A percentile compares a stretch with the other conserved stretches of the same genome.
Evolutionary conservation across 441 rosid species (phyloP).

Genomic region (Pelargonium myrrhifolium): DNA sequence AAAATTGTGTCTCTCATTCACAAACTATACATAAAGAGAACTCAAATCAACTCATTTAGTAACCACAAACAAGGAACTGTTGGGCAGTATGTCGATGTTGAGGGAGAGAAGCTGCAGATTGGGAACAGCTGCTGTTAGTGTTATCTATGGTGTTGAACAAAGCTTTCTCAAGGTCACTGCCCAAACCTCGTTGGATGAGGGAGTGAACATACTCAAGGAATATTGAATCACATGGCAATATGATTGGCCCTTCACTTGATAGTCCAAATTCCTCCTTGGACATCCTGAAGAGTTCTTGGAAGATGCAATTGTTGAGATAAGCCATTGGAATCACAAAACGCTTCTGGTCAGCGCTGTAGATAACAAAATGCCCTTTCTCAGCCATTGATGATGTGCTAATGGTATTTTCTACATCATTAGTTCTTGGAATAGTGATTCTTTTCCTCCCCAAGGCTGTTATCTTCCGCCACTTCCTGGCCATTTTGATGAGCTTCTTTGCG

Average conservation of each 20-base stretch:
- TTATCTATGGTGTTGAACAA: slow-evolving; percentile 17
- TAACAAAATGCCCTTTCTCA: slow-evolving; percentile 34
- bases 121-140: neutral
- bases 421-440: too few species aligned
- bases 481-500: too few species aligned
- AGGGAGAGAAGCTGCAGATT: too few species aligned
- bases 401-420: neutral
- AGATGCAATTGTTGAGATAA: slow-evolving; percentile 23
- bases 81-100: too few species aligned
- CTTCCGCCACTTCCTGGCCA: too few species aligned
- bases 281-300: neutral
- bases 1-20: too few species aligned
- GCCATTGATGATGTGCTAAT: slow-evolving; percentile 1
- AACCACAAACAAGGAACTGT: too few species aligned
- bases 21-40: too few species aligned
- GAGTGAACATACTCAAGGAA: too few species aligned
- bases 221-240: slow-evolving; percentile 31
- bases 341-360: slow-evolving; percentile 24
- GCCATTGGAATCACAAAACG: slow-evolving; percentile 24
- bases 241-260: slow-evolving; percentile 24
- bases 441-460: too few species aligned
- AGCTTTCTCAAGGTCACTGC: slow-evolving; percentile 22
- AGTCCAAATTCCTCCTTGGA: slow-evolving; percentile 41
- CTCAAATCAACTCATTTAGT: too few species aligned
- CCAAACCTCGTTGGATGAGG: slow-evolving; percentile 8